Evolutionary conservation across 1,284 basidiomycete genomes (phyloP), one percentile per base, ranked within the genome.

Genomic region (Pulveroboletus sp.): DNA sequence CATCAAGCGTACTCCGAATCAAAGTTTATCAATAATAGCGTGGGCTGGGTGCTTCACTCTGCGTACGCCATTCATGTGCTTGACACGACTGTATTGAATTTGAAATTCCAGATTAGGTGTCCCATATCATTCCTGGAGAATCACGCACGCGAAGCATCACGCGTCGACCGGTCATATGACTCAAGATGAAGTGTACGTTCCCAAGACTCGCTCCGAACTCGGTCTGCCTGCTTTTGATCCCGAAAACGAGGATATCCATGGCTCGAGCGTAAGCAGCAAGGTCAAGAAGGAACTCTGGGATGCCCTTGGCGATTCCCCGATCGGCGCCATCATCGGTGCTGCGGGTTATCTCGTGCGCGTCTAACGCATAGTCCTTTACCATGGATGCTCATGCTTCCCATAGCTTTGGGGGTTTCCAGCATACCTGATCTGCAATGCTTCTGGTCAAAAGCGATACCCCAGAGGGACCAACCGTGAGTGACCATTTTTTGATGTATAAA

Each of bases 1-100:
- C 97, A 99, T 76, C 96, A 98, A 75, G 92, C 92, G 0, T 99
- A 94, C 81, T 97, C 94, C n/a, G 87, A 95, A 61, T 96, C 90
- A 64, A 99, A 98, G 80, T 74, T 80, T 28, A 81, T 98, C 75
- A 99, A 99, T 81, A 95, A 98, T 81, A 74, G 85, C 35, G 92
- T 96, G 61, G 96, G 96, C 31, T 98, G 94, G 92, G 72, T 98
- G 59, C 81, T 98, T 40, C 97, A 99, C 76, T 97, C 95, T 43
- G 85, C 83, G 91, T 92, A 71, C 61, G 85, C 74, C 49, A 62
- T 59, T 62, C 60, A 69, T 65, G 55, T 65, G 59, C 63, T 56
- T 57, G n/a, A 58, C 31, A 26, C 55, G 60, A 48, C 68, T 69
- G 5, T 38, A 9, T 62, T 74, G 71, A 69, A 67, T 62, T 69